These are phyloP conservation scores for Termitomyces sp. DNA, from an alignment of 768 basidiomycete species.

Conservation along the genomic window DNA sequence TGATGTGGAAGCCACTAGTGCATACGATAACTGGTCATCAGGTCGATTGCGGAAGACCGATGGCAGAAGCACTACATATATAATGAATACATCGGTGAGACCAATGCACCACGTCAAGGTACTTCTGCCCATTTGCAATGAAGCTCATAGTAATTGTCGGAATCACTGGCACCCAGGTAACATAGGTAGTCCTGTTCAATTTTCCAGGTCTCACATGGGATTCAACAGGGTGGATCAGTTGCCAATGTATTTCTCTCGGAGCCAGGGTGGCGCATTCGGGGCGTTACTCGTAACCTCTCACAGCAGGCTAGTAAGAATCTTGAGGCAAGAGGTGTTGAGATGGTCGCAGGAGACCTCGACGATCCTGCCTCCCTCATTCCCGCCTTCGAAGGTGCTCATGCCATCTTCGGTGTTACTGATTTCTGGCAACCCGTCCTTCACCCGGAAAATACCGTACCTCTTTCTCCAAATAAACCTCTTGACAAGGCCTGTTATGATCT, in stretches of 20 bases:
- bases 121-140: not conserved
- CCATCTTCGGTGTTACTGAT: slow-evolving; percentile 6
- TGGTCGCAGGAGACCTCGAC: slow-evolving; percentile 4
- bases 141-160: slow-evolving; percentile 7
- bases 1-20: not conserved
- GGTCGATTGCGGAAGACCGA: not conserved
- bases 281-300: slow-evolving; percentile 1
- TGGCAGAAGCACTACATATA: not conserved
- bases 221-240: slow-evolving; percentile 2
- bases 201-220: not conserved
- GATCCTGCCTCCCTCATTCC: not conserved
- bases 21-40: not conserved
- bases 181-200: not conserved
- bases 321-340: slow-evolving; percentile 1
- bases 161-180: slow-evolving; percentile 6
- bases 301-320: not conserved
- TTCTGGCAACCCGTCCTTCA: slow-evolving; percentile 6
- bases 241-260: slow-evolving; percentile 7
- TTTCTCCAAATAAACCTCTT: not conserved
- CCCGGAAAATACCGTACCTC: not conserved
- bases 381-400: slow-evolving; percentile 4
- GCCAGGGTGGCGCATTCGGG: slow-evolving; percentile 6
- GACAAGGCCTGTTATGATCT: slow-evolving; percentile 1
- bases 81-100: not conserved
- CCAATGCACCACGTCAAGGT: not conserved